Conservation (phyloP, 2,329 filamentous ascomycete genomes). For the Leptographium galeiforme region DNA sequence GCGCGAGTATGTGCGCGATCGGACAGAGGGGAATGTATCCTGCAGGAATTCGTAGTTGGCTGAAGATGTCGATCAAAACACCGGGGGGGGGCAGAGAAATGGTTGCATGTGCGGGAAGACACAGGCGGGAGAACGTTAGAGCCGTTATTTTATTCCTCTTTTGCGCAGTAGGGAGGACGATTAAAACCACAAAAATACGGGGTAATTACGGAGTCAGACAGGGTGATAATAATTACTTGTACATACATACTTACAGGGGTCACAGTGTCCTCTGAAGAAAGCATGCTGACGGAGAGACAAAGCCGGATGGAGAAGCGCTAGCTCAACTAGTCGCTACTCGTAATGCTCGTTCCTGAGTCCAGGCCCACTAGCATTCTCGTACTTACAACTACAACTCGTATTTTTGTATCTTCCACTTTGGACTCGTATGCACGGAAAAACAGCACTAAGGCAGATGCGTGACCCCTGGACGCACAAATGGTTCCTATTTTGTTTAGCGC, state of each 20-base stretch:
- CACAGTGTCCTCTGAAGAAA: not conserved
- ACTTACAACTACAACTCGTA: not conserved
- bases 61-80: not conserved
- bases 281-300: too few relatives aligned
- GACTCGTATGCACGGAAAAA: too few relatives aligned
- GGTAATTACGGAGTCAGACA: constrained; percentile 4
- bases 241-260: not conserved
- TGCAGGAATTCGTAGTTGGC: not conserved
- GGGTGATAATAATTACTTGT: not conserved
- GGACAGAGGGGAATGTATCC: not conserved
- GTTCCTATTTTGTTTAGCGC: too few relatives aligned
- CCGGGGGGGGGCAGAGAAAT: not conserved
- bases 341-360: too few relatives aligned
- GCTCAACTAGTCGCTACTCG: too few relatives aligned
- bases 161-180: not conserved
- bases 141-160: not conserved
- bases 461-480: too few relatives aligned
- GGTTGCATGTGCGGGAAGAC: not conserved
- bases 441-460: too few relatives aligned
- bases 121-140: not conserved
- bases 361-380: not conserved
- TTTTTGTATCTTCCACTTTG: not conserved
- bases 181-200: not conserved
- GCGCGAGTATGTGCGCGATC: not conserved
- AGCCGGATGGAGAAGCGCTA: too few relatives aligned